Evolutionary conservation across 306 rosid genomes (phyloP).

Genomic region (Dryas drummondii): DNA sequence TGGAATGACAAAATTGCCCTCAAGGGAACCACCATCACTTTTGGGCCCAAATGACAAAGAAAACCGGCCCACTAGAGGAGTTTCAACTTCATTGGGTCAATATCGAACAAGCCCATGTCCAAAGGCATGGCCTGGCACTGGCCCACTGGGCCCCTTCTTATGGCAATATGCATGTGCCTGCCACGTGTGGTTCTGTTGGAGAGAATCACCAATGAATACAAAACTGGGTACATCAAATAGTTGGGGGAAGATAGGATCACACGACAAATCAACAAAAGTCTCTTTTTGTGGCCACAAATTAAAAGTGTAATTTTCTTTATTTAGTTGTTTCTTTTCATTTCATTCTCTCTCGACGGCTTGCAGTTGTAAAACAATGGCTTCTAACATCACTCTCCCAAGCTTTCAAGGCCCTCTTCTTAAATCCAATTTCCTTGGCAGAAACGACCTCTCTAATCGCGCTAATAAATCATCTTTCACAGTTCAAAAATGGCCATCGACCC

Average conservation of each 20-base stretch:
- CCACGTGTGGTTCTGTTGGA: too few relatives aligned
- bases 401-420: slow-evolving; percentile 38
- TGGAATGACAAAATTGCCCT: background rate
- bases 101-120: too few relatives aligned
- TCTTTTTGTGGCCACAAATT: slow-evolving; percentile 5
- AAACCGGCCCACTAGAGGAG: too few relatives aligned
- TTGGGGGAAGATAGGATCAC: slow-evolving; percentile 14
- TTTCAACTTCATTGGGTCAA: too few relatives aligned
- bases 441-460: slow-evolving; percentile 32
- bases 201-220: background rate
- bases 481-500: slow-evolving; percentile 26
- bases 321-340: background rate
- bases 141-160: background rate
- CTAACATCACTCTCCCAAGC: slow-evolving; percentile 44
- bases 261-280: background rate
- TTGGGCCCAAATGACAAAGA: background rate
- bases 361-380: slow-evolving; percentile 46
- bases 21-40: background rate
- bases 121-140: too few relatives aligned
- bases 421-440: slow-evolving; percentile 62
- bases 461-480: slow-evolving; percentile 28
- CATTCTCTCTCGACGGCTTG: background rate
- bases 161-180: background rate
- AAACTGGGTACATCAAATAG: background rate
- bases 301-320: too few relatives aligned